Base-by-base conservation (phyloP, 495 filamentous ascomycete species). In the Neurospora sp. region DNA sequence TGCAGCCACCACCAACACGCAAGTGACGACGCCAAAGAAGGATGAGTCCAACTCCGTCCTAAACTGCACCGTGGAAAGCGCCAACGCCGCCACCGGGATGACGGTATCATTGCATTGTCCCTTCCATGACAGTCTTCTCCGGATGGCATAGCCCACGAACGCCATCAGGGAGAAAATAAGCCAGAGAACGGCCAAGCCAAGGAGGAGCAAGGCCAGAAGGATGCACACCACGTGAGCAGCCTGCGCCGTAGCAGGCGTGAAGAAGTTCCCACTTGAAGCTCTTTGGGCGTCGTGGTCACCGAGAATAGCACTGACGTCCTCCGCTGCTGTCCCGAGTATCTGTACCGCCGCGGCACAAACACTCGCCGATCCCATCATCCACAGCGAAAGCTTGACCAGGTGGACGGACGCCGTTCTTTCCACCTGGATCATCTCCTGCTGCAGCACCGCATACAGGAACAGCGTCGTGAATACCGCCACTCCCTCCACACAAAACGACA, bases 401-500 rank as follows among this genome's bases (percentile, higher is more conserved):
- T 69, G 71, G 8, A 20, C 53, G 6, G 75, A 71, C 20, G 76
- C 71, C 44, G 46, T 72, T 9, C 73, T 53, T 1, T 70, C 70
- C 22, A 75, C 75, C 12, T 75, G 74, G 7, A 75, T 35, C 41
- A 77, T 44, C 20, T 77, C 74, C 37, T 74, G 72, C 40, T 74
- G 18, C 6, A 77, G 27, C 12, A 74, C 74, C 7, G 69, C 22
- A n/a, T 70, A 76, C 1, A 69, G 44, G 1, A 74, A 40, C 6
- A 53, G 14, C 11, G 76, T 42, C 38, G 74, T 18, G 18, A 74
- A 69, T 18, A 75, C 7, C 38, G 68, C 48, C 27, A 68, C 70
- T 11, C 74, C 74, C 0, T 39, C 35, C 5, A 42, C 61, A 40
- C 68, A 72, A 14, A 76, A 46, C 11, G 72, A 61, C 5, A 76